Conservation (phyloP, 1,284 basidiomycete genomes). For the Vanrija humicola region DNA sequence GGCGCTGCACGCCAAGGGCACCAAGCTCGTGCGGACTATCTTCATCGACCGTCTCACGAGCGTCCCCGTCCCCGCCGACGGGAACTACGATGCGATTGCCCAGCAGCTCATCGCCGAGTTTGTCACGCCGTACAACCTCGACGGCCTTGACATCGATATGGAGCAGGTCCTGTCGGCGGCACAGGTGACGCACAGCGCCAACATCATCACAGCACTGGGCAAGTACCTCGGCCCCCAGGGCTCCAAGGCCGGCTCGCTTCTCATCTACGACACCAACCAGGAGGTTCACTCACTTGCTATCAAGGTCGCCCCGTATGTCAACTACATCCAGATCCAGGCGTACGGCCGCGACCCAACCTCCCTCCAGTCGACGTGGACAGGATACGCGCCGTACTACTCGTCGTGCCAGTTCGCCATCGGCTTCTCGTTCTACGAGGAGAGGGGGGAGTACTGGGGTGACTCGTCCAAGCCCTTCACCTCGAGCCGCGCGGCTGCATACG, state of each 20-base stretch:
- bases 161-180: neutral
- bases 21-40: neutral
- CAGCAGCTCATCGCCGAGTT: neutral
- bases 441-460: neutral
- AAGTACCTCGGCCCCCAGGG: neutral
- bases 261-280: slow-evolving; percentile 6
- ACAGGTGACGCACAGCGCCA: neutral
- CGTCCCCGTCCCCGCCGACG: neutral
- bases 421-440: slow-evolving; percentile 3
- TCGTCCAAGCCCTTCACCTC: neutral
- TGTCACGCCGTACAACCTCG: neutral
- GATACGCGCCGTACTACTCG: neutral
- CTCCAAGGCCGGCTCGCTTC: neutral
- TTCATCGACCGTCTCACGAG: neutral
- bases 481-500: neutral
- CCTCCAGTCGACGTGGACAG: neutral
- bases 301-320: neutral
- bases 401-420: neutral
- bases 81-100: neutral
- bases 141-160: slow-evolving; percentile 1
- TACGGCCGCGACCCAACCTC: neutral
- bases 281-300: neutral
- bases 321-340: slow-evolving; percentile 1
- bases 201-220: neutral
- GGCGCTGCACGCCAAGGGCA: neutral